Evolutionary conservation across 148 eudicot species (phyloP).

Genomic region (Cornus controversa): DNA sequence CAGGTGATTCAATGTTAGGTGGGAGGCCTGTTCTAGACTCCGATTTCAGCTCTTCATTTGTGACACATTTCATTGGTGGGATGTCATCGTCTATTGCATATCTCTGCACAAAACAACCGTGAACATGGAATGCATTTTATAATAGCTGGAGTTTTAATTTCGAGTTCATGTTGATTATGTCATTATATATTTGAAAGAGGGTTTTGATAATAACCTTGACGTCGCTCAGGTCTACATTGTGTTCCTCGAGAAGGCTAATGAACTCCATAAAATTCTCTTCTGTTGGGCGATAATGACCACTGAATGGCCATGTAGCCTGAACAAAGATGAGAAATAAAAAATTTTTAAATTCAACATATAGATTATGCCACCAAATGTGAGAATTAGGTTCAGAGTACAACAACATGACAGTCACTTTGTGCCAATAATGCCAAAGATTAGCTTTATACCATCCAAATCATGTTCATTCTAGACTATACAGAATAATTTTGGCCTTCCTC

Average conservation of each 20-base stretch:
- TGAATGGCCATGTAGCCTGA: constrained; percentile 40
- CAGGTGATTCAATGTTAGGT: too few species aligned
- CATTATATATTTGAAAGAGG: too few species aligned
- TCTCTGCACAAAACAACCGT: constrained; percentile 16
- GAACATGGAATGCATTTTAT: too few species aligned
- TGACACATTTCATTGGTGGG: not conserved
- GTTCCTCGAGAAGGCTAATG: constrained; percentile 26
- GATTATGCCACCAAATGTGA: too few species aligned
- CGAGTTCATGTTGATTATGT: too few species aligned
- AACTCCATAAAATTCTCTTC: constrained; percentile 38
- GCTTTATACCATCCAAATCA: too few species aligned
- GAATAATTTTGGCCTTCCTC: too few species aligned
- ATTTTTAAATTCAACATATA: too few species aligned
- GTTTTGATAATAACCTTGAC: constrained; percentile 24
- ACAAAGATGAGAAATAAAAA: not conserved
- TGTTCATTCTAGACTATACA: too few species aligned
- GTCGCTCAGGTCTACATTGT: constrained; percentile 26
- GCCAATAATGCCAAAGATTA: too few species aligned
- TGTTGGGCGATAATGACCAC: constrained; percentile 40
- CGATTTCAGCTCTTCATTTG: not conserved
- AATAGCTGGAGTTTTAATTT: not conserved
- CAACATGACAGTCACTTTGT: too few species aligned
- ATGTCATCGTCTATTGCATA: constrained; percentile 21
- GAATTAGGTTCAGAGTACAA: too few species aligned
- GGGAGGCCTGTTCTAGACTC: not conserved